Base-by-base conservation (phyloP, 1,284 basidiomycete species). In the Ganoderma resinaceum region DNA sequence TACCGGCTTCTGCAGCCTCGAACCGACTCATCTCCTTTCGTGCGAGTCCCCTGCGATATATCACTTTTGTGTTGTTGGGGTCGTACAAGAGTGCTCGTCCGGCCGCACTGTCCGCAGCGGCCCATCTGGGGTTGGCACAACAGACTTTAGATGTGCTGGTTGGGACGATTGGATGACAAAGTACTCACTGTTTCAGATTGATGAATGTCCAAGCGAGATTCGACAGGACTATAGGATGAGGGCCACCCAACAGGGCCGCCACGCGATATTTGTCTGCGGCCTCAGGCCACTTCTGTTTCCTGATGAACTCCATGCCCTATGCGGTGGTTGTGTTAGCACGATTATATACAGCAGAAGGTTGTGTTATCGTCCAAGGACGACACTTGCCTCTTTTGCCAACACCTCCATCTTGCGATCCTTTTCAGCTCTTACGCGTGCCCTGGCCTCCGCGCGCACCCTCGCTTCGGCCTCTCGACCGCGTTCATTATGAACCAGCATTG, bases 11-110 rank as follows among this genome's bases (percentile, higher is more conserved):
- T 0, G 85, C 85, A 1, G 78, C 80, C 8, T 69, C 73, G 35
- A 82, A 73, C 6, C 80, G 69, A 1, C 78, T 71, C 65, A 79
- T 76, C 35, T 79, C 82, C 59, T 83, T 81, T 16, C 84, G 76
- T 2, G 84, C 83, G 1, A 83, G 69, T 8, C 81, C 85, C 43
- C 86, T 77, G 14, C 82, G 75, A 68, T 81, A 85, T 6, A 85
- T 78, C 6, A 84, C 83, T 67, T 83, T 83, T 18, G 81, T 65
- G 42, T 79, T 79, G 69, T 78, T 79, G 1, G 84, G 85, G 58
- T 86, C 80, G 33, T 81, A 75, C 5, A 77, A 72, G 23, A 86
- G 76, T 0, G 83, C 84, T 18, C 80, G 76, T 2, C 78, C 80
- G 4, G 85, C 83, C 5, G 81, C 80, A 46, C 79, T 76, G 16